Evolutionary conservation across 768 basidiomycete genomes (phyloP).

Genomic region (Rhodosporidiobolus odoratus): DNA sequence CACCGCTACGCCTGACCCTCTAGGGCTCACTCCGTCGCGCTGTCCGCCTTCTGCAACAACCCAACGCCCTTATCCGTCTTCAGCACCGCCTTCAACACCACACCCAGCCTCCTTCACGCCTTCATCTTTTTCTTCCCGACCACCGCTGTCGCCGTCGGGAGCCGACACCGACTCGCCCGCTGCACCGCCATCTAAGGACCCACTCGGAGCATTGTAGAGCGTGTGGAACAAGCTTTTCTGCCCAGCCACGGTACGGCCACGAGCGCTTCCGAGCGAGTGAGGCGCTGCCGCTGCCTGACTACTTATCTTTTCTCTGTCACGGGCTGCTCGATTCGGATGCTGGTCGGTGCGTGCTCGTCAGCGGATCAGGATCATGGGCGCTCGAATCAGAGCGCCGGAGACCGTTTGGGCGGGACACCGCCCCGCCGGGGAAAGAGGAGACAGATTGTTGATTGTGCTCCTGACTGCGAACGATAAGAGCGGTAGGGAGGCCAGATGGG

Average conservation of each 20-base stretch:
- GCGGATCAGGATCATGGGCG: too few species aligned
- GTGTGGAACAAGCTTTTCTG: not conserved
- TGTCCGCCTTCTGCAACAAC: not conserved
- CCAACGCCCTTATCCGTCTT: not conserved
- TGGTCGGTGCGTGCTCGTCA: too few species aligned
- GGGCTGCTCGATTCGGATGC: too few species aligned
- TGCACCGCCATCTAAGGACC: not conserved
- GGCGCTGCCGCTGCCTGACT: too few species aligned
- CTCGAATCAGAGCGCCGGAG: too few species aligned
- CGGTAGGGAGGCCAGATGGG: too few species aligned
- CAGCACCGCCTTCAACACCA: not conserved
- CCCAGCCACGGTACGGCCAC: too few species aligned
- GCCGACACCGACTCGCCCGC: not conserved
- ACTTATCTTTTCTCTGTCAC: too few species aligned
- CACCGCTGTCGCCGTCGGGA: not conserved
- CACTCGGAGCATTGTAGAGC: not conserved
- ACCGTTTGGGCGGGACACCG: too few species aligned
- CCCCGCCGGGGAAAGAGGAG: too few species aligned
- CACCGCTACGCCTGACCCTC: not conserved
- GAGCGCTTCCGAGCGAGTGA: not conserved
- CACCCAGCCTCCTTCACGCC: not conserved
- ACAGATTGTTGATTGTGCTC: too few species aligned
- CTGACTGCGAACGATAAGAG: too few species aligned
- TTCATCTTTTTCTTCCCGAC: constrained; percentile 1
- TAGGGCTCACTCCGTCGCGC: not conserved